Conservation (phyloP, 1,284 basidiomycete species). For the Schizophyllum amplum region DNA sequence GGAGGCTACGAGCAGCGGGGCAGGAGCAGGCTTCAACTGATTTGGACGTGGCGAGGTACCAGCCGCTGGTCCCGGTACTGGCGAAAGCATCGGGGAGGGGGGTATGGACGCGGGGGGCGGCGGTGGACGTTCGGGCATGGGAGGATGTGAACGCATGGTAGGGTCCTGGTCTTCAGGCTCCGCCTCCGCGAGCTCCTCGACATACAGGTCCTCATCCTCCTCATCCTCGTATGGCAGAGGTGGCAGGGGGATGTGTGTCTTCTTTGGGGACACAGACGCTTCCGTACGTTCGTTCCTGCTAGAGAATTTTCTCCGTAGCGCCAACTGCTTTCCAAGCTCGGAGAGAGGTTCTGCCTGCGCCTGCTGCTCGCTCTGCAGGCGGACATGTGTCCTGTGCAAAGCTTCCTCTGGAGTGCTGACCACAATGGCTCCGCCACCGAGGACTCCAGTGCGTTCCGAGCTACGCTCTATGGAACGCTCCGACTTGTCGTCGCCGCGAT, state of each 20-base stretch:
- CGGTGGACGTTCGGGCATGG: background rate
- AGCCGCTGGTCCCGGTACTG: slow-evolving; percentile 8
- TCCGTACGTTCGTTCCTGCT: background rate
- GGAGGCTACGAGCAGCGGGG: slow-evolving; percentile 30
- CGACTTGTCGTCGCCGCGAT: slow-evolving; percentile 56
- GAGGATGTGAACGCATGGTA: background rate
- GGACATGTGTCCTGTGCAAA: slow-evolving; percentile 35
- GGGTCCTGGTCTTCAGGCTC: background rate
- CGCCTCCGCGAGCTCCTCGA: background rate
- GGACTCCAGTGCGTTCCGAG: slow-evolving; percentile 33
- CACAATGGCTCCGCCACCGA: slow-evolving; percentile 61
- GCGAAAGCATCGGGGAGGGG: slow-evolving; percentile 21
- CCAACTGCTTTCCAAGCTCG: background rate
- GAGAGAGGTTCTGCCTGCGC: background rate
- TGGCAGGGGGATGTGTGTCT: background rate
- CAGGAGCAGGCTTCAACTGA: slow-evolving; percentile 6
- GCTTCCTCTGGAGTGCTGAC: slow-evolving; percentile 74
- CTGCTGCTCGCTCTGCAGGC: slow-evolving; percentile 14
- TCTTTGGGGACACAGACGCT: background rate
- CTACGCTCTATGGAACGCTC: slow-evolving; percentile 39
- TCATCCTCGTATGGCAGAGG: background rate
- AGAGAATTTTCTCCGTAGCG: background rate
- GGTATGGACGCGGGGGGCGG: slow-evolving; percentile 28
- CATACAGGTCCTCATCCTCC: background rate
- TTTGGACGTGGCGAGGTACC: background rate